Evolutionary conservation across 768 basidiomycete species (phyloP), one percentile per base, ranked within the genome.

Genomic region (Sarcodon aspratus): DNA sequence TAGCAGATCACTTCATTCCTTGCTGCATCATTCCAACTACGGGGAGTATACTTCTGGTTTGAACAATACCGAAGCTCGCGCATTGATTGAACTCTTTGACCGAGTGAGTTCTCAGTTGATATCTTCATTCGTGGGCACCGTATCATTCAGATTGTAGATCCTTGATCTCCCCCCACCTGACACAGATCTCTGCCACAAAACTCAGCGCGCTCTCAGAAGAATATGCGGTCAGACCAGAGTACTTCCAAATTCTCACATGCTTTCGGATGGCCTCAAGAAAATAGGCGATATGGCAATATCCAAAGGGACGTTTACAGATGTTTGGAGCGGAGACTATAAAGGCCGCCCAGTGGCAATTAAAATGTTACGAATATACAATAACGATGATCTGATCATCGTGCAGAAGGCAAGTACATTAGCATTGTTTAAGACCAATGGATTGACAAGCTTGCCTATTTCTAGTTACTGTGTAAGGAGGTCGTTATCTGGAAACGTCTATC

Each of bases 401-500:
- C 17, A 42, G 13, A 42, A 42, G 40, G 40, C 27, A 42, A 9
- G 40, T 13, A 27, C 21, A 27, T 27, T 27, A 27, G 2, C 3
- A 27, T 27, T 27, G 21, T 2, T 27, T 27, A 27, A 27, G 7
- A 9, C 9, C 17, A 10, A 9, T 32, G 27, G 13, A 18, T 32
- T 40, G 15, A 43, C 36, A 18, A 46, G 21, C 7, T 47, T 32
- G n/a, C 9, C 1, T 12, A 15, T 44, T 43, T 12, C 27, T 17
- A 52, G 51, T 36, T 32, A 21, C 44, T 52, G 27, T 48, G 43
- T 15, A n/a, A 46, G 17, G 56, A 57, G 35, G 43, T 54, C 5
- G 37, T 48, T 37, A 44, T 54, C 3, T 57, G 56, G 56, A 54
- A 53, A 31, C 35, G 48, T 1, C 49, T 57, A 8, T 36, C 51